phyloP scores from a whole-genome alignment of 2,329 filamentous ascomycete species.

The Bipolaris cookei region DNA sequence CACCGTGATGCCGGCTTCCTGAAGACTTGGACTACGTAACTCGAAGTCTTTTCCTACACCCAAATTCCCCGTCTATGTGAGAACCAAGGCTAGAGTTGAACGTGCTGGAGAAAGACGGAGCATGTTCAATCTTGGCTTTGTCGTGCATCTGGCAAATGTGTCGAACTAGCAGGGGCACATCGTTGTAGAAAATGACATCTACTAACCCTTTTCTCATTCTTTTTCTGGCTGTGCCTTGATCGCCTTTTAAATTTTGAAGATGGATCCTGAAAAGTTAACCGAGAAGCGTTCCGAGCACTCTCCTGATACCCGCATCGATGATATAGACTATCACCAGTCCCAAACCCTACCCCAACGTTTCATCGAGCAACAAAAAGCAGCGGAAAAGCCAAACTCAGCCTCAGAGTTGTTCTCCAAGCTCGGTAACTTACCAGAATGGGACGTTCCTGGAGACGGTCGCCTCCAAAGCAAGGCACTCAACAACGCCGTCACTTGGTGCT shows the following conservation, averaged over 20 bases:
- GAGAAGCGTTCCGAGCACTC: slow-evolving; percentile 15
- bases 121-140: not conserved
- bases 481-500: slow-evolving; percentile 24
- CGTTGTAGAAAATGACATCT: not conserved
- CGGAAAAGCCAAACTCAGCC: slow-evolving; percentile 1
- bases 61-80: slow-evolving; percentile 2
- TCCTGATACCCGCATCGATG: slow-evolving; percentile 7
- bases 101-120: not conserved
- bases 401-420: slow-evolving; percentile 16
- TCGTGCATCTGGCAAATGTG: not conserved
- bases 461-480: slow-evolving; percentile 23
- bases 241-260: not conserved
- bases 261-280: slow-evolving; percentile 9
- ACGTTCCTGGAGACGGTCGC: slow-evolving; percentile 19
- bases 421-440: slow-evolving; percentile 25
- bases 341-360: not conserved
- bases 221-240: not conserved
- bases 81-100: slow-evolving; percentile 8
- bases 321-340: slow-evolving; percentile 3
- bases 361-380: slow-evolving; percentile 8
- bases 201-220: not conserved
- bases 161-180: not conserved
- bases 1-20: not conserved
- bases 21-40: slow-evolving; percentile 7
- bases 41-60: not conserved